Evolutionary conservation across 768 basidiomycete genomes (phyloP).

Genomic region (Boletales sp.): DNA sequence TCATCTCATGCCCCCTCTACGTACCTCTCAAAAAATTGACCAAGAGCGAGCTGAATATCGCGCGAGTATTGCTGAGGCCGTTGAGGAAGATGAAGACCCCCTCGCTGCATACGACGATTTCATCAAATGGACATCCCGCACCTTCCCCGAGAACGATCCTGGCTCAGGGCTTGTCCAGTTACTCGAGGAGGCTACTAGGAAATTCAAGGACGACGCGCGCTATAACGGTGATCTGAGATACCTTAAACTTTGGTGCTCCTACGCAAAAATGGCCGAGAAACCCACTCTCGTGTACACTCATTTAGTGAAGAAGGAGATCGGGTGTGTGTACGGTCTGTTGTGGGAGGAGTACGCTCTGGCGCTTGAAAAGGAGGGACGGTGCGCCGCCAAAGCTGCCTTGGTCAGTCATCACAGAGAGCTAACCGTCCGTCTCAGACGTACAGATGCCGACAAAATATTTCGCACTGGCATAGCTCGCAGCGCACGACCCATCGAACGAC

Average conservation of each 20-base stretch:
- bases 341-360: constrained; percentile 90
- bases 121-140: constrained; percentile 84
- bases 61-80: constrained; percentile 45
- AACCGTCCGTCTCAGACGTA: constrained; percentile 41
- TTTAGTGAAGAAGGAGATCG: constrained; percentile 70
- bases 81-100: constrained; percentile 80
- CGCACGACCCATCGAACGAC: constrained; percentile 77
- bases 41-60: constrained; percentile 32
- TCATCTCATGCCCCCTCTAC: constrained; percentile 21
- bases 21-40: constrained; percentile 23
- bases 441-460: constrained; percentile 81
- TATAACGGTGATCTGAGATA: constrained; percentile 90
- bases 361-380: constrained; percentile 78
- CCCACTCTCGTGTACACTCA: constrained; percentile 68
- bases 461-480: constrained; percentile 76
- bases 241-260: constrained; percentile 87
- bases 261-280: constrained; percentile 76
- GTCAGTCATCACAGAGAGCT: constrained; percentile 5
- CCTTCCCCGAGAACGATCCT: constrained; percentile 66
- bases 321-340: constrained; percentile 69
- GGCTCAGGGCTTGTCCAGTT: constrained; percentile 75
- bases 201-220: constrained; percentile 76
- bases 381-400: constrained; percentile 23
- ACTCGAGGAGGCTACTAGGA: constrained; percentile 77
- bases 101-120: constrained; percentile 83